Conservation (phyloP, 768 basidiomycete species). For the Serendipita sp. region DNA sequence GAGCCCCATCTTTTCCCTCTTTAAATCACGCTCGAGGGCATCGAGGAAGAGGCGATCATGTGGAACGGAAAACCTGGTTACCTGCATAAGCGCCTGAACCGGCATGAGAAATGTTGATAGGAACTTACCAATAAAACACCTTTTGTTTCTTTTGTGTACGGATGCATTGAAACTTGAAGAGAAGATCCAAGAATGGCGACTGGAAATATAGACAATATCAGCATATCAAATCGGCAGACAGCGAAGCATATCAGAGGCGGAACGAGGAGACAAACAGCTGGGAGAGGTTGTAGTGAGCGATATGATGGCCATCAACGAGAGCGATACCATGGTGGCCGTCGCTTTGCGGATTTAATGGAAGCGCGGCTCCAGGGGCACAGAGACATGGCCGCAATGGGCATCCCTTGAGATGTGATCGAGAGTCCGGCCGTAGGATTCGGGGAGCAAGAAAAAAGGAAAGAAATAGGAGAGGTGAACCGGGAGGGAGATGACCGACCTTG, state of each 20-base stretch:
- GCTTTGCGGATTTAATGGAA: background rate
- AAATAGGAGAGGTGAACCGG: background rate
- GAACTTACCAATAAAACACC: conserved; percentile 85
- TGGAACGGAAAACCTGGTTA: conserved; percentile 79
- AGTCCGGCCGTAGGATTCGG: background rate
- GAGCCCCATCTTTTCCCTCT: conserved; percentile 80
- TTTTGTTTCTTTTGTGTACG: conserved; percentile 98
- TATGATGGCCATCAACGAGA: background rate
- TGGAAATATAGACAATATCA: conserved; percentile 18
- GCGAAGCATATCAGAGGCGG: background rate
- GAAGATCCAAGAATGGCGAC: conserved; percentile 82
- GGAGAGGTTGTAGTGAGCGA: background rate
- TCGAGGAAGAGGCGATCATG: conserved; percentile 95
- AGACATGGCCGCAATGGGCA: background rate
- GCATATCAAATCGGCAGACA: background rate
- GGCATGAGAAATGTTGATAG: background rate
- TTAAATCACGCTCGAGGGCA: conserved; percentile 88
- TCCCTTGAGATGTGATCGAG: conserved; percentile 10
- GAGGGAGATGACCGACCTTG: conserved; percentile 37
- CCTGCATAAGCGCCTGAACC: background rate
- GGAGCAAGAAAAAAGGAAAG: conserved; percentile 2
- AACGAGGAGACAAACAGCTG: background rate
- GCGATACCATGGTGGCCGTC: background rate
- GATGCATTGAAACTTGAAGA: conserved; percentile 95
- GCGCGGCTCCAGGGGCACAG: background rate